Conservation (phyloP, 2,329 filamentous ascomycete genomes). For the Colletotrichum phormii region DNA sequence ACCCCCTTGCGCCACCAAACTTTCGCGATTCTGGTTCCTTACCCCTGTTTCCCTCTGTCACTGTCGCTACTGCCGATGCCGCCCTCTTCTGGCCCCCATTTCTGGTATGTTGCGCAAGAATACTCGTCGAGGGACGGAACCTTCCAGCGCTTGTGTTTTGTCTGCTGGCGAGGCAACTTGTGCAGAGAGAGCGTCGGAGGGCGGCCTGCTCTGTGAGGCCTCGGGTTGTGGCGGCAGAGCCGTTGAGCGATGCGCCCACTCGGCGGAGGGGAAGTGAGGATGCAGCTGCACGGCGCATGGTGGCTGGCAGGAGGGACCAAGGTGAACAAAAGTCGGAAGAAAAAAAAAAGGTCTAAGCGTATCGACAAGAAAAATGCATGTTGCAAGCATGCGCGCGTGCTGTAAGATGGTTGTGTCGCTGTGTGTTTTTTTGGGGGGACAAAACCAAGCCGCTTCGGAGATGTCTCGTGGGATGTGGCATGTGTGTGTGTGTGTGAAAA, state of each 20-base stretch:
- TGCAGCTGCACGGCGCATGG: constrained; percentile 25
- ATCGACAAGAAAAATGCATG: constrained; percentile 23
- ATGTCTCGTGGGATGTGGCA: background rate
- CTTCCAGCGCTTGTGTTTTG: background rate
- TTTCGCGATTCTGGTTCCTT: background rate
- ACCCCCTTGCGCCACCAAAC: background rate
- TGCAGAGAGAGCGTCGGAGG: constrained; percentile 15
- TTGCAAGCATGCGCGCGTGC: constrained; percentile 28
- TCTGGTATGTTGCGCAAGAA: background rate
- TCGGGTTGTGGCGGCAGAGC: background rate
- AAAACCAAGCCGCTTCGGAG: background rate
- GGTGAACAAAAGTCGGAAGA: background rate
- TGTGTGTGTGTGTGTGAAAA: background rate
- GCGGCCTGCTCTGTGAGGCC: constrained; percentile 10
- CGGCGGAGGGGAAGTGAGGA: constrained; percentile 24
- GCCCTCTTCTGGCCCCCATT: constrained; percentile 21
- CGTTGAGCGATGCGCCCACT: constrained; percentile 10
- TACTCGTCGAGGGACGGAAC: too few relatives aligned
- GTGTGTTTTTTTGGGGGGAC: background rate
- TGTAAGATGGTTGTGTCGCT: background rate
- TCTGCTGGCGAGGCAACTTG: constrained; percentile 11
- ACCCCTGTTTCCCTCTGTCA: constrained; percentile 25
- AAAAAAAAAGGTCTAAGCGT: constrained; percentile 5
- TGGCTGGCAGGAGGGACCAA: constrained; percentile 2
- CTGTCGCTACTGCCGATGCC: constrained; percentile 32